These are phyloP conservation scores for Ophiostoma angusticollis DNA, from an alignment of 2,329 filamentous ascomycete genomes.

Conservation along the genomic window DNA sequence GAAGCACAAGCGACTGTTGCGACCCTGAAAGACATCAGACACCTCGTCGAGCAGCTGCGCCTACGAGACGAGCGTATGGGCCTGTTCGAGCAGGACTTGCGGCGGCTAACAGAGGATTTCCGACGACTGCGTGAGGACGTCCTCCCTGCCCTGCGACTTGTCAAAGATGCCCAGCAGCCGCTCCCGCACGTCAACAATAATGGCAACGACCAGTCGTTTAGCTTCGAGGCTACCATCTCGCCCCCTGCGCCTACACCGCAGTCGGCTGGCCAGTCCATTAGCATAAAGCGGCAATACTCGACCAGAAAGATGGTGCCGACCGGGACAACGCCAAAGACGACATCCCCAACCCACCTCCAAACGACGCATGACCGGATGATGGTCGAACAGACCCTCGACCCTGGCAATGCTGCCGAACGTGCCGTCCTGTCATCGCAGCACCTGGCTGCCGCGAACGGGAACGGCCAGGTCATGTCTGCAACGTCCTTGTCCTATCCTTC, in stretches of 20 bases:
- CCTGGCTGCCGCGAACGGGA: slow-evolving; percentile 56
- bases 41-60: slow-evolving; percentile 78
- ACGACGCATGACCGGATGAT: slow-evolving; percentile 53
- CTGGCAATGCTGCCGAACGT: slow-evolving; percentile 53
- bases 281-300: slow-evolving; percentile 58
- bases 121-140: slow-evolving; percentile 80
- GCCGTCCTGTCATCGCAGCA: slow-evolving; percentile 57
- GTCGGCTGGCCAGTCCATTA: slow-evolving; percentile 36
- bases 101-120: slow-evolving; percentile 78
- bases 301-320: slow-evolving; percentile 54
- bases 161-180: slow-evolving; percentile 84
- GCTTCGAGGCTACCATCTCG: slow-evolving; percentile 23
- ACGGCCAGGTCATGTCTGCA: slow-evolving; percentile 33
- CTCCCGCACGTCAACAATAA: slow-evolving; percentile 45
- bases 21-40: slow-evolving; percentile 84
- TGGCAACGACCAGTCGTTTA: slow-evolving; percentile 27
- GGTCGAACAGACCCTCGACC: slow-evolving; percentile 54
- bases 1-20: slow-evolving; percentile 75
- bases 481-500: slow-evolving; percentile 45
- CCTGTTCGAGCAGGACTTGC: slow-evolving; percentile 69
- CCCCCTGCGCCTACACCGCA: slow-evolving; percentile 19
- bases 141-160: slow-evolving; percentile 76
- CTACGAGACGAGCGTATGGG: slow-evolving; percentile 83
- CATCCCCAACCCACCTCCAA: slow-evolving; percentile 61
- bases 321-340: slow-evolving; percentile 59